Percentiles rank a stretch among this genome's conserved stretches.
Conservation (phyloP, 1,284 basidiomycete species). For the Hymenochaete sp. region DNA sequence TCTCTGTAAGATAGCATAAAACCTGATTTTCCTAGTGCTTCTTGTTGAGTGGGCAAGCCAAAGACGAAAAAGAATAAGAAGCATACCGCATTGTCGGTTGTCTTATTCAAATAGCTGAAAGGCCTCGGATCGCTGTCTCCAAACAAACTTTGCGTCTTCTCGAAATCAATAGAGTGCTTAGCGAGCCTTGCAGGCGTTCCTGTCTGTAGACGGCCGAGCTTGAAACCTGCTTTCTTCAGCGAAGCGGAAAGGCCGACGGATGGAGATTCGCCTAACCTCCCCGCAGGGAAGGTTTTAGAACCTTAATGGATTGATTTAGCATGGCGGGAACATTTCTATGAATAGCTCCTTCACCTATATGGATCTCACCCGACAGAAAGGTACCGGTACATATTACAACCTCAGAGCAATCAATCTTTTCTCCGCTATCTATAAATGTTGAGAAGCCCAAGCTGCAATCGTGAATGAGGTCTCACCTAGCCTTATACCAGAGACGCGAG, state of each 20-base stretch:
- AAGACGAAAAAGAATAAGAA: conserved; percentile 9
- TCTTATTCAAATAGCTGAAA: conserved; percentile 44
- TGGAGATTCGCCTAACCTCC: conserved; percentile 70
- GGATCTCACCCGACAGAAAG: conserved; percentile 83
- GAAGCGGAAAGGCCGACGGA: conserved; percentile 71
- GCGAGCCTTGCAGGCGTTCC: conserved; percentile 82
- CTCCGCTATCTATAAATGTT: conserved; percentile 53
- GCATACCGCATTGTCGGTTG: conserved; percentile 38
- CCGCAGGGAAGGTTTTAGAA: conserved; percentile 71
- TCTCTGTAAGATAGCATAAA: conserved; percentile 64
- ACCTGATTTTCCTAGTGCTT: conserved; percentile 57
- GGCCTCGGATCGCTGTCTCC: conserved; percentile 55
- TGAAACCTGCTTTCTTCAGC: conserved; percentile 67
- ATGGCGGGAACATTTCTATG: neutral
- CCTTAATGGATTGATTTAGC: conserved; percentile 32
- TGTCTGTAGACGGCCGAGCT: conserved; percentile 77
- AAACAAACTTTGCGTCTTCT: conserved; percentile 45
- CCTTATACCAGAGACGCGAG: conserved; percentile 66
- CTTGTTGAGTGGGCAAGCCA: neutral
- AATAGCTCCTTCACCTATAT: conserved; percentile 52
- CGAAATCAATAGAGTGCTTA: conserved; percentile 62
- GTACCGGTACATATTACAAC: conserved; percentile 88
- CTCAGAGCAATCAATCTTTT: conserved; percentile 66
- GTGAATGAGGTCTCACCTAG: conserved; percentile 40
- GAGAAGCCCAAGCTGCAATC: neutral